Evolutionary conservation across 805 yeast genomes (phyloP).

Genomic region (Crinitomyces ghanaensis): DNA sequence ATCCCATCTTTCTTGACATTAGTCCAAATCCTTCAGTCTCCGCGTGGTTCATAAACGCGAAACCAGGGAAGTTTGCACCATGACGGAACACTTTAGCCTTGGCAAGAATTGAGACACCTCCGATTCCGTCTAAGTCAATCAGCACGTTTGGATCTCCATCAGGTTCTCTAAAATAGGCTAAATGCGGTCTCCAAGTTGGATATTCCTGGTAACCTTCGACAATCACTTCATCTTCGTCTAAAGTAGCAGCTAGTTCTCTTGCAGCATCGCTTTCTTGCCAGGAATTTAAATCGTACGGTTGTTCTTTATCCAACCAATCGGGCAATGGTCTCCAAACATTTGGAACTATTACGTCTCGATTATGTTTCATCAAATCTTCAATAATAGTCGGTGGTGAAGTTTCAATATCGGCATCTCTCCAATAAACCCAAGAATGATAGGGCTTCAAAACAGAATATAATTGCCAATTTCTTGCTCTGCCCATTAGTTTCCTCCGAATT

Average conservation of each 20-base stretch:
- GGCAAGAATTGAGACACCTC: constrained; percentile 87
- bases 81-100: constrained; percentile 73
- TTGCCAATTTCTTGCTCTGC: constrained; percentile 90
- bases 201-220: constrained; percentile 98
- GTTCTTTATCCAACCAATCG: constrained; percentile 76
- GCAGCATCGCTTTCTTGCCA: constrained; percentile 89
- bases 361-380: constrained; percentile 88
- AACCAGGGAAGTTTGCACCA: constrained; percentile 93
- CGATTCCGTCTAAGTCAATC: constrained; percentile 88
- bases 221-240: constrained; percentile 88
- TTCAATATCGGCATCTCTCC: constrained; percentile 98
- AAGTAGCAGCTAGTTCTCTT: constrained; percentile 28
- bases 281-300: constrained; percentile 90
- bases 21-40: constrained; percentile 97
- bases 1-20: constrained; percentile 77
- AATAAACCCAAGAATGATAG: constrained; percentile 89
- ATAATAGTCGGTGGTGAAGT: constrained; percentile 72
- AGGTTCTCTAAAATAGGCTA: constrained; percentile 86
- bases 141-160: constrained; percentile 84
- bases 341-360: constrained; percentile 87
- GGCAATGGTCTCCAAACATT: constrained; percentile 98
- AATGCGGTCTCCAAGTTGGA: constrained; percentile 95
- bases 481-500: constrained; percentile 90
- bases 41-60: constrained; percentile 88
- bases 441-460: constrained; percentile 79